Base-by-base conservation (phyloP, 129 eudicot species). In the Ambrosia artemisiifolia region DNA sequence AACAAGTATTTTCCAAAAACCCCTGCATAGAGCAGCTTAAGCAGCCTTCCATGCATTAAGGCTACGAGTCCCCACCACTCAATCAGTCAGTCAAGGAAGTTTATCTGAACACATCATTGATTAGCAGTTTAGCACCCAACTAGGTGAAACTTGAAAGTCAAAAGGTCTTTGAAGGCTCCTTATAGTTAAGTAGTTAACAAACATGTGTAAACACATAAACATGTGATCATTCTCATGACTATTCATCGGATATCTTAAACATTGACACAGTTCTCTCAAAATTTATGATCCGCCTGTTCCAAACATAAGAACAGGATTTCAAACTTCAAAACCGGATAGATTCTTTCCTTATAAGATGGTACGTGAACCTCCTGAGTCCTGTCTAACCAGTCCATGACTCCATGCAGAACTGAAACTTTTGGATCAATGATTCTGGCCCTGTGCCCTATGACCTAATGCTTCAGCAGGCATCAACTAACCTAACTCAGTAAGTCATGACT, bases 121-220 rank as follows among this genome's bases (percentile, higher is more conserved):
- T n/a, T n/a, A n/a, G n/a, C n/a, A n/a, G n/a, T n/a, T 3, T 20
- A 50, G 40, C 33, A 32, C 16, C 73, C 54, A 30, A 48, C 2
- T 48, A 30, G 46, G 61, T 49, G 33, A 68, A 68, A 28, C 30
- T 65, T 14, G n/a, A n/a, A n/a, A n/a, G n/a, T n/a, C n/a, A n/a
- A 40, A 65, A 44, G 36, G 71, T 13, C 56, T 11, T 19, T 43
- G 38, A 66, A 5, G 65, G 66, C 65, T 59, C 64, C 64, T 30
- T 33, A 61, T 33, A 13, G 0, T 33, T 13, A 60, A 32, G 33
- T 61, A 13, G 2, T 14, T 13, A 24, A 32, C 65, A 32, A 12
- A 33, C 17, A 65, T 65, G 54, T 0, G 12, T 24, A 6, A 44
- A 66, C 40, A 35, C 4, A 44, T 19, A 66, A 19, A 44, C 19